Percentiles rank a stretch among this genome's conserved stretches.
phyloP scores from a whole-genome alignment of 495 filamentous ascomycete species.

The Copromyces sp. region DNA sequence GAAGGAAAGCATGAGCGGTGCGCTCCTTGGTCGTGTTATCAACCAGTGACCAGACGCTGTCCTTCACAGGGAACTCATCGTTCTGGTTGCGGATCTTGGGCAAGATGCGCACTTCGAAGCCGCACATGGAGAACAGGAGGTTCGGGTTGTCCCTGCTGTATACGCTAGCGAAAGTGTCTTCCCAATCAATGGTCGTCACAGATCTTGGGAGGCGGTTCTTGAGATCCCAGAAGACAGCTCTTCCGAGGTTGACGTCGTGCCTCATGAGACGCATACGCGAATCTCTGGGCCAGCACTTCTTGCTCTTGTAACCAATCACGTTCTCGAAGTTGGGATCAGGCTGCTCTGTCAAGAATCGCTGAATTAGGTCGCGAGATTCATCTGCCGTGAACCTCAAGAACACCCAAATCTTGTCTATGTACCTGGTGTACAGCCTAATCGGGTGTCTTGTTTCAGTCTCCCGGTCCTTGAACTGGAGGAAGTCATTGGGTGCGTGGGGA shows the following conservation, averaged over 20 bases:
- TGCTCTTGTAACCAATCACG: conserved; percentile 97
- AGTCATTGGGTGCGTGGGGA: conserved; percentile 95
- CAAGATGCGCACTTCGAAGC: conserved; percentile 94
- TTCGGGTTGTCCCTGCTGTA: conserved; percentile 99
- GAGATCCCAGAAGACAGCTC: conserved; percentile 98
- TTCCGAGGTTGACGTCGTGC: conserved; percentile 96
- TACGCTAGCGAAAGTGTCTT: conserved; percentile 97
- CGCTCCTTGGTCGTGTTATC: conserved; percentile 95
- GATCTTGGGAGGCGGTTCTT: conserved; percentile 94
- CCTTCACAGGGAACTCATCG: conserved; percentile 94
- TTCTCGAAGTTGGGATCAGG: conserved; percentile 99
- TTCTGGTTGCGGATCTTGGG: conserved; percentile 93
- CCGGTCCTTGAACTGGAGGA: conserved; percentile 90
- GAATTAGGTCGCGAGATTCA: conserved; percentile 91
- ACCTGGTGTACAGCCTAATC: conserved; percentile 91
- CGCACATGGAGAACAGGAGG: conserved; percentile 93
- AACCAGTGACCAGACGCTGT: conserved; percentile 95
- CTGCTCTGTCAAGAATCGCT: conserved; percentile 95
- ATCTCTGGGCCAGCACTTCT: conserved; percentile 99
- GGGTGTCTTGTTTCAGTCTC: conserved; percentile 87
- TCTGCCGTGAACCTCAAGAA: conserved; percentile 90
- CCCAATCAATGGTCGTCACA: conserved; percentile 97
- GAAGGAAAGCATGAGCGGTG: conserved; percentile 94
- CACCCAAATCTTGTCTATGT: conserved; percentile 98
- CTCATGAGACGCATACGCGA: conserved; percentile 97